Evolutionary conservation across 2,329 filamentous ascomycete genomes (phyloP).

Genomic region (Hymenotorrendiella dingleyae): DNA sequence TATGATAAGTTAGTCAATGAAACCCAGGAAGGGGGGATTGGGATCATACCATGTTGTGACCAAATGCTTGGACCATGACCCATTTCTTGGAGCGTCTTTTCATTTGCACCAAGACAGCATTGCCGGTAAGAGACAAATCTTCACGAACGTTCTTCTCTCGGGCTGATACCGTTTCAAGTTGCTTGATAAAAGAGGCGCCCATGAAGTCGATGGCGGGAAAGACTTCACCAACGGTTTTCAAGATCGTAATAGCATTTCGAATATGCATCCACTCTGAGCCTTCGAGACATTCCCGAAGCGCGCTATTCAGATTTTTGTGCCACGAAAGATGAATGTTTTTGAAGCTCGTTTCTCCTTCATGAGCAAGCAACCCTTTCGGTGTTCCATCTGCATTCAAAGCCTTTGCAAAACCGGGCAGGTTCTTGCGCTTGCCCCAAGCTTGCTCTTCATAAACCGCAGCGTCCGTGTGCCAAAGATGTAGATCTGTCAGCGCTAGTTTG

Average conservation of each 20-base stretch:
- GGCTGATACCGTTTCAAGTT: conserved; percentile 60
- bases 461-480: conserved; percentile 79
- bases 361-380: conserved; percentile 67
- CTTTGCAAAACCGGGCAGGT: conserved; percentile 73
- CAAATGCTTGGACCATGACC: conserved; percentile 71
- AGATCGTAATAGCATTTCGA: conserved; percentile 84
- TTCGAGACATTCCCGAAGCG: conserved; percentile 75
- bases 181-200: conserved; percentile 59
- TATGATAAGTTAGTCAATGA: background rate
- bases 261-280: conserved; percentile 96
- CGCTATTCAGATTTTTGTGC: conserved; percentile 76
- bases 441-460: conserved; percentile 74
- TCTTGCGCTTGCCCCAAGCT: conserved; percentile 60
- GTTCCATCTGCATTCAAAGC: conserved; percentile 65
- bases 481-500: conserved; percentile 71
- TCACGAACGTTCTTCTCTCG: conserved; percentile 59
- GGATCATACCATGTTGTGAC: conserved; percentile 52
- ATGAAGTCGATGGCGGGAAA: conserved; percentile 92
- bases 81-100: conserved; percentile 61
- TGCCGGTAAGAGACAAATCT: conserved; percentile 70
- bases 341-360: conserved; percentile 79
- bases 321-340: conserved; percentile 80
- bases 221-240: conserved; percentile 72
- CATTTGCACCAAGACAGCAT: conserved; percentile 64
- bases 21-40: background rate